Percentiles rank a stretch among this genome's conserved stretches.
Conservation (phyloP, 202 grass and related monocot genomes). For the Carex arenaria region DNA sequence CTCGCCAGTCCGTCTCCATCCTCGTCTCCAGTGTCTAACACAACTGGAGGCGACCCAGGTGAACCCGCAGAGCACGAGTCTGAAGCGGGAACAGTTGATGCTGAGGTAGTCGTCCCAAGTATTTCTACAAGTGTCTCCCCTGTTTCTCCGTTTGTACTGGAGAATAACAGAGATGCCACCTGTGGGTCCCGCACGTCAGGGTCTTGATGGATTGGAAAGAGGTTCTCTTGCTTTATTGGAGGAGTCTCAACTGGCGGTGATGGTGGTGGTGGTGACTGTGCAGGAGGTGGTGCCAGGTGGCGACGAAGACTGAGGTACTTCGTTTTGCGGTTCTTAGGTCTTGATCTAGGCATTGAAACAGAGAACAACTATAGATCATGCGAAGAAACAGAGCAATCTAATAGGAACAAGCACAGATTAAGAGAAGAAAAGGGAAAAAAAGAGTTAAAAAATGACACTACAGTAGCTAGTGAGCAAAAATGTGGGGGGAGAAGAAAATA, state of each 20-base stretch:
- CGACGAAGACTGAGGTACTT: slow-evolving; percentile 72
- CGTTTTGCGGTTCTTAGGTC: slow-evolving; percentile 39
- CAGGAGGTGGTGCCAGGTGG: slow-evolving; percentile 12
- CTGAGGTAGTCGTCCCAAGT: slow-evolving; percentile 33
- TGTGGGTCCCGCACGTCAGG: slow-evolving; percentile 36
- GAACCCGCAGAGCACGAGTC: slow-evolving; percentile 29
- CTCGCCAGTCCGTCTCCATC: slow-evolving; percentile 55
- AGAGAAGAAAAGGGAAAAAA: neutral
- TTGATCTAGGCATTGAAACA: neutral
- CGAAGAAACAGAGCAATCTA: neutral
- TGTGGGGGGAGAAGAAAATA: neutral
- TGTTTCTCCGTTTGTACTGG: slow-evolving; percentile 41
- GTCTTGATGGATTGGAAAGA: slow-evolving; percentile 50
- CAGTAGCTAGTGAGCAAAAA: neutral
- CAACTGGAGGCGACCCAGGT: slow-evolving; percentile 3
- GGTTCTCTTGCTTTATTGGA: slow-evolving; percentile 27
- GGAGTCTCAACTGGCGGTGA: neutral
- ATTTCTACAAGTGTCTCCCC: slow-evolving; percentile 62
- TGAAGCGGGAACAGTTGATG: neutral
- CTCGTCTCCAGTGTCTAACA: neutral
- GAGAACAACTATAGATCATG: neutral
- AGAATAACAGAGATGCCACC: slow-evolving; percentile 37
- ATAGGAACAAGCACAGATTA: neutral
- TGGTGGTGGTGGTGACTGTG: neutral
- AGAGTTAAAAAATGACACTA: neutral